phyloP scores from a whole-genome alignment of 2,329 filamentous ascomycete species.

The Trichoderma arundinaceum region DNA sequence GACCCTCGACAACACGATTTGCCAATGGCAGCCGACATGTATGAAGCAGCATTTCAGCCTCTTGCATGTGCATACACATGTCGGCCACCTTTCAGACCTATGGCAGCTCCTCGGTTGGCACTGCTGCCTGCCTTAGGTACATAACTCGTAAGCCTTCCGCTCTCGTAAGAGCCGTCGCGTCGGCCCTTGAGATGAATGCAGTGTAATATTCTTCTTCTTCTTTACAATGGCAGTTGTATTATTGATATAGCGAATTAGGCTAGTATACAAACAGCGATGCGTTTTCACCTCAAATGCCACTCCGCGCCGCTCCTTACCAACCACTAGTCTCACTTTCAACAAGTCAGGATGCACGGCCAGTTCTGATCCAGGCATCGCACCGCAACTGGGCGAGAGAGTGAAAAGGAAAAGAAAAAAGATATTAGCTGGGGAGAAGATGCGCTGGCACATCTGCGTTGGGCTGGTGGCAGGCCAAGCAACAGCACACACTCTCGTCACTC shows the following conservation, averaged over 20 bases:
- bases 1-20: no score
- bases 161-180: no score
- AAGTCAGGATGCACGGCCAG: neutral
- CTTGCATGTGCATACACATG: no score
- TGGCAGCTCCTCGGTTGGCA: no score
- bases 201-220: neutral
- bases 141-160: no score
- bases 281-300: slow-evolving; percentile 13
- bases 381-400: neutral
- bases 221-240: slow-evolving; percentile 17
- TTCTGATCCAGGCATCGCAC: neutral
- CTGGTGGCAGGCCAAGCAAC: neutral
- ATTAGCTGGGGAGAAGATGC: neutral
- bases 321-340: neutral
- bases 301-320: slow-evolving; percentile 1
- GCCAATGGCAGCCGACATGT: no score
- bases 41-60: no score
- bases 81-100: no score
- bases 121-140: neutral
- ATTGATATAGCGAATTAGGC: slow-evolving; percentile 6
- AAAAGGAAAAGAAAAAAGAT: neutral
- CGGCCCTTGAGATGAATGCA: no score
- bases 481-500: slow-evolving; percentile 9
- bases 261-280: slow-evolving; percentile 21
- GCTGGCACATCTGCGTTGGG: slow-evolving; percentile 15